Evolutionary conservation across 2,329 filamentous ascomycete species (phyloP), one percentile per base, ranked within the genome.

Genomic region (Fusarium nematophilum): DNA sequence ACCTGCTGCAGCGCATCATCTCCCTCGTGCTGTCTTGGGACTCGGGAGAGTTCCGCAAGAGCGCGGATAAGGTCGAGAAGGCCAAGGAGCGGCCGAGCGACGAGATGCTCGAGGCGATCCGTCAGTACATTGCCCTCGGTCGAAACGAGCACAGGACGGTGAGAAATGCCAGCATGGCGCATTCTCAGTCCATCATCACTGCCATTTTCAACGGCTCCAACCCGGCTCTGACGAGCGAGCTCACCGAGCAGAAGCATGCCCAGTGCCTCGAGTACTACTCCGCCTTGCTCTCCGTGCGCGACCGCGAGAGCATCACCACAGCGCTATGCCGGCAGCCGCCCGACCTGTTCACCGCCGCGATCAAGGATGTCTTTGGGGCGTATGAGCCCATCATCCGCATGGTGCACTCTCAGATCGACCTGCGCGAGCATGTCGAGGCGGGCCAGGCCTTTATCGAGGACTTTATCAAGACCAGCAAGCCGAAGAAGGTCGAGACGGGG

Each of bases 1-100:
- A 93, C 70, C 73, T 94, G 8, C 73, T 95, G 62, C 91, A 94
- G 73, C 78, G 88, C 36, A 93, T 95, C 59, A 87, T 94, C 17
- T 90, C 86, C 0, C 83, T 90, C 4, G 86, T 92, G 0, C 75
- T 93, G 9, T 82, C 84, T 5, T 93, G 89, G 88, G 91, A 95
- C 66, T 85, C 85, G 6, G 78, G 81, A 30, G 90, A 92, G 59
- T 89, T 93, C 58, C 85, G 86, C 55, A 89, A 88, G 71, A 80
- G 83, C 1, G 81, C 83, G 1, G 81, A 87, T 0, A 87, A 84
- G 60, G 83, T 92, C 37, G 89, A 90, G 62, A 87, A 85, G 46
- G 75, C 80, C 26, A 86, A 84, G 52, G 81, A 85, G 11, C 43
- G 66, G 2, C 86, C 85, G 0, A 81, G 79, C 25, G 87, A 89